Percentiles rank a stretch among this genome's conserved stretches.
Conservation (phyloP, 768 basidiomycete genomes). For the Termitomyces sp. region DNA sequence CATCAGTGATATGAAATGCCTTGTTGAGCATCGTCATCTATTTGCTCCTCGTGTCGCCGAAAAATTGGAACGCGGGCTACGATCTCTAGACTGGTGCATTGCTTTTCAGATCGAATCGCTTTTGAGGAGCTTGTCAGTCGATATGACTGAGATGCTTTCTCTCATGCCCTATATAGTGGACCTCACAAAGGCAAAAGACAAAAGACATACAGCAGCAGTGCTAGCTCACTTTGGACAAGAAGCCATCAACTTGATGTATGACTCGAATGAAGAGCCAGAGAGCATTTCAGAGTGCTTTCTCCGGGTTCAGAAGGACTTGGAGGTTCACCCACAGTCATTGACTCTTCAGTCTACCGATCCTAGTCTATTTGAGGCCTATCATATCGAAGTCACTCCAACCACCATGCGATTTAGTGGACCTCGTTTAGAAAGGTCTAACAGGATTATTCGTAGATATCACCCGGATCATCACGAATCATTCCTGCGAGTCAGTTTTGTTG, state of each 20-base stretch:
- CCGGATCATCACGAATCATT: slow-evolving; percentile 43
- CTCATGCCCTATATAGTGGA: slow-evolving; percentile 29
- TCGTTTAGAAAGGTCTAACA: slow-evolving; percentile 53
- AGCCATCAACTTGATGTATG: slow-evolving; percentile 21
- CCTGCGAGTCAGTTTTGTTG: slow-evolving; percentile 56
- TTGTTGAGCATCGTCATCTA: slow-evolving; percentile 32
- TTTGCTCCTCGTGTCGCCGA: slow-evolving; percentile 34
- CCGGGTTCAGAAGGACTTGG: slow-evolving; percentile 19
- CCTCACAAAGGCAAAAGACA: slow-evolving; percentile 24
- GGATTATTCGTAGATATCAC: slow-evolving; percentile 50
- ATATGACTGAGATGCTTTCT: slow-evolving; percentile 42
- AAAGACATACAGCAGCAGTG: slow-evolving; percentile 29
- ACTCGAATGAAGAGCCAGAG: slow-evolving; percentile 8
- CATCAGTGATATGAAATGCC: slow-evolving; percentile 28
- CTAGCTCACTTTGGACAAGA: slow-evolving; percentile 31
- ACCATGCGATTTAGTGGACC: slow-evolving; percentile 48
- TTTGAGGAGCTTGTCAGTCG: slow-evolving; percentile 33
- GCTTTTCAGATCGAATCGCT: slow-evolving; percentile 55
- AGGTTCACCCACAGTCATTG: slow-evolving; percentile 11
- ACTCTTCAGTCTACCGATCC: slow-evolving; percentile 19
- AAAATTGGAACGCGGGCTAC: slow-evolving; percentile 26
- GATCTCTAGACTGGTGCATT: slow-evolving; percentile 38
- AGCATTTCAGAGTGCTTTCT: slow-evolving; percentile 27
- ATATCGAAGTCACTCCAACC: slow-evolving; percentile 50
- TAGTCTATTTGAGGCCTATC: slow-evolving; percentile 36